Conservation (phyloP, 2,329 filamentous ascomycete species). For the Escovopsis sp. region DNA sequence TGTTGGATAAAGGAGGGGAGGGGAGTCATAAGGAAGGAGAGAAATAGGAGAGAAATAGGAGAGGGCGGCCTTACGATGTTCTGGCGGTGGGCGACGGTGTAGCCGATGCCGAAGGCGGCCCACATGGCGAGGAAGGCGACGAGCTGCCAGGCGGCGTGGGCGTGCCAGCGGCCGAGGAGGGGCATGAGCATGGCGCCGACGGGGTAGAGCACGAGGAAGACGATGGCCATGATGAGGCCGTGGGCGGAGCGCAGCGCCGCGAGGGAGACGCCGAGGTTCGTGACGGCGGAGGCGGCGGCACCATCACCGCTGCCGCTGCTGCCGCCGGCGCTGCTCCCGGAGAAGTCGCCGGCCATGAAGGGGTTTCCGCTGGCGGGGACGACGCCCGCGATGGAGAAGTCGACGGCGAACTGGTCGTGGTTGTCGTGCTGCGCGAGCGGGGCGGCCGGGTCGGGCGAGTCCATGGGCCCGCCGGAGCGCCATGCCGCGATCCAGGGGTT, state of each 20-base stretch:
- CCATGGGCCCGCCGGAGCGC: conserved; percentile 30
- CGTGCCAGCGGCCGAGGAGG: conserved; percentile 37
- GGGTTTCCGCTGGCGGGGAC: not conserved
- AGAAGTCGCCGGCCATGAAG: not conserved
- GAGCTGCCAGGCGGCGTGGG: conserved; percentile 43
- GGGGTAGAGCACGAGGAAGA: conserved; percentile 44
- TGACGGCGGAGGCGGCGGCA: conserved; percentile 5
- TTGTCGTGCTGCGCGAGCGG: conserved; percentile 30
- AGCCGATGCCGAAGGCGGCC: conserved; percentile 43
- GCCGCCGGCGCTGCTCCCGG: not conserved
- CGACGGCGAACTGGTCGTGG: conserved; percentile 34
- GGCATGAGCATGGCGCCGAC: conserved; percentile 47
- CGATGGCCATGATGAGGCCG: conserved; percentile 46
- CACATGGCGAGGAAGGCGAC: conserved; percentile 43
- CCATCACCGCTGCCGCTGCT: conserved; percentile 3
- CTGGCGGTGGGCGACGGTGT: conserved; percentile 28
- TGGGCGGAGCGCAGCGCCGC: conserved; percentile 28
- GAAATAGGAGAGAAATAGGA: not conserved
- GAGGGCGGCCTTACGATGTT: conserved; percentile 24
- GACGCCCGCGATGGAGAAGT: conserved; percentile 24
- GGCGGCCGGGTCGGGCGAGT: conserved; percentile 27
- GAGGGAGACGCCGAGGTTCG: conserved; percentile 8
- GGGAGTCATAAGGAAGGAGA: not conserved
- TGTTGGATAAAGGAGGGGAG: not conserved
- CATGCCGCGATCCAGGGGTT: conserved; percentile 25